Base-by-base conservation (phyloP, 305 asterid genomes). In the Solanum hybrid region DNA sequence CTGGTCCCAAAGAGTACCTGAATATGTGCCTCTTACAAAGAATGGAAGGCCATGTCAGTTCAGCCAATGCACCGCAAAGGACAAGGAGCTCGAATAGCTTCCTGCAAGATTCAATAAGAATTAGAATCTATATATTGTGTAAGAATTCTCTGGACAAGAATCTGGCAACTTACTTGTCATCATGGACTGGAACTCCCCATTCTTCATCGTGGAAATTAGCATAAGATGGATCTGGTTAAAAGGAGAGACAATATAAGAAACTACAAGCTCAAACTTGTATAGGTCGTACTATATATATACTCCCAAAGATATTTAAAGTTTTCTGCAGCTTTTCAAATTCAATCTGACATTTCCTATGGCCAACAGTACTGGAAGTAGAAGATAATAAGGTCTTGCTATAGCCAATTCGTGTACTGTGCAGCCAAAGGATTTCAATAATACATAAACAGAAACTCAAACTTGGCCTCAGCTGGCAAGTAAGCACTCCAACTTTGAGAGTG, bases 131-230 rank as follows among this genome's bases (percentile, higher is more conserved):
- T 34, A 76, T 34, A 76, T 40, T 12, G 31, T 69, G 75, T 71
- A 89, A 86, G 82, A 75, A 77, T 67, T 77, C 82, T 29, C 89
- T n/a, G 82, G 42, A 86, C 37, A 84, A 39, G 28, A 89, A 39
- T 34, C 40, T 37, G 88, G 82, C 61, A 75, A 71, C 94, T 89
- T 87, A 93, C 95, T 89, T 92, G 88, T 93, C 95, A 35, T 92
- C 91, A 51, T 92, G 95, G 51, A 57, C 92, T 11, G 95, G 93
- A 88, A 92, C 91, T 76, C 95, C 95, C 95, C 95, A 92, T 90
- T 93, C 95, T 76, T 93, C 93, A 24, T 93, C 95, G 11, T 93
- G 95, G 75, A 93, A 93, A 69, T 91, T 76, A 89, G 91, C 92
- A 84, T 93, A 93, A 20, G 87, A 74, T 80, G 88, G 92, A 90